These are phyloP conservation scores for Oryza coarctata DNA, from an alignment of 176 grass and related monocot species.

Conservation along the genomic window DNA sequence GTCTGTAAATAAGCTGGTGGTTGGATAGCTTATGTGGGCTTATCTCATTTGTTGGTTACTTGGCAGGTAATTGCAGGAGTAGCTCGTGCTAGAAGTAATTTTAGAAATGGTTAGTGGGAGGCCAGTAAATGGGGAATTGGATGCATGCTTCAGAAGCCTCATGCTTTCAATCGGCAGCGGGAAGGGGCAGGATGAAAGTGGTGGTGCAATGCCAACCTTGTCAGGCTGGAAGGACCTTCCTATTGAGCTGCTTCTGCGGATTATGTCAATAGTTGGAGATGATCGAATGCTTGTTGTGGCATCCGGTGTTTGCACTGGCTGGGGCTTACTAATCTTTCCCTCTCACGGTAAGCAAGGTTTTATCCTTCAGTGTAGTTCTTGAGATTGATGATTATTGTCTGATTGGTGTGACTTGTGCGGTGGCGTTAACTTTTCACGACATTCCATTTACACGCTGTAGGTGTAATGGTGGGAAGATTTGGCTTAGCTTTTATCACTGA, in stretches of 20 bases:
- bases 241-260: slow-evolving; percentile 77
- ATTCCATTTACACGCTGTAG: not conserved
- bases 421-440: not conserved
- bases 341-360: slow-evolving; percentile 57
- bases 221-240: slow-evolving; percentile 98
- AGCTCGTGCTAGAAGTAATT: not conserved
- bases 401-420: not conserved
- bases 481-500: not conserved
- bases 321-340: slow-evolving; percentile 70
- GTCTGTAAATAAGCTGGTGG: not conserved
- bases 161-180: slow-evolving; percentile 39
- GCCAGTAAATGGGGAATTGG: slow-evolving; percentile 36
- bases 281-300: slow-evolving; percentile 65
- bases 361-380: not conserved
- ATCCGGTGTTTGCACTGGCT: slow-evolving; percentile 89
- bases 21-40: not conserved
- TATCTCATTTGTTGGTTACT: not conserved
- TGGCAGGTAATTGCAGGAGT: slow-evolving; percentile 15
- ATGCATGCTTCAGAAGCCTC: slow-evolving; percentile 65
- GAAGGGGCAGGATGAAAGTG: slow-evolving; percentile 45
- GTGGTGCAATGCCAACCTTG: slow-evolving; percentile 31
- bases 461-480: not conserved
- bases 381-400: not conserved
- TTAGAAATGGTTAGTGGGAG: slow-evolving; percentile 58
- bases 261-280: slow-evolving; percentile 56